Base-by-base conservation (phyloP, 148 eudicot species). In the Vaccinium darrowii region DNA sequence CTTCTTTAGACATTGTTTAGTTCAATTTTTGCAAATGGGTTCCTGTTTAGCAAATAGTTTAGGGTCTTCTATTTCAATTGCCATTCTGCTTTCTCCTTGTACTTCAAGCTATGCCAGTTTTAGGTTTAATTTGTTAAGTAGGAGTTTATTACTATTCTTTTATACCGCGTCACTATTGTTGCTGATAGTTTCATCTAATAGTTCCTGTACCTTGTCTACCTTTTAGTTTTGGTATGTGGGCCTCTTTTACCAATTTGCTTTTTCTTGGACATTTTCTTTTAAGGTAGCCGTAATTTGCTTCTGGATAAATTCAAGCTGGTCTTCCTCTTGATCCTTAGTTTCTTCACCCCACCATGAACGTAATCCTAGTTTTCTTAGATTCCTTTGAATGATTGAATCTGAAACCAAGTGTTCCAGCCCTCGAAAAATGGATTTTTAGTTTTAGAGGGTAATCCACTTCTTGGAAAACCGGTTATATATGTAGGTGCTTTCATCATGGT, bases 141-240 rank as follows among this genome's bases (percentile, higher is more conserved):
- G 78, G 23, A 75, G 11, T 43, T 7, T 19, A 47, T 75, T 43
- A 47, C 51, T 43, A 12, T 69, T 75, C 78, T 77, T 51, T 12
- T 23, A 52, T 51, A 10, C 58, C 14, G 25, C 60, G 23, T 10
- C 7, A 4, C n/a, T 77, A 16, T 14, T 49, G 57, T 77, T 50
- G 80, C 57, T 77, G 80, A 77, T n/a, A 49, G 57, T 77, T 77
- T 77, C 57, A 77, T 77, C 30, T 25, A 50, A 21, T 21, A 77
- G 33, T 23, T 77, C 47, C 13, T 16, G 50, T 16, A 15, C 76
- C 36, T 36, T 47, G 51, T 76, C 57, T 77, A 57, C 27, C 19
- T 18, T 27, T 80, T 25, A 25, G 15, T 80, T 36, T 21, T 33
- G n/a, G 69, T 8, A 36, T 36, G 58, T n/a, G 25, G 27, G 33